Conservation (phyloP, 2,329 filamentous ascomycete species). For the Pseudogymnoascus sp. region DNA sequence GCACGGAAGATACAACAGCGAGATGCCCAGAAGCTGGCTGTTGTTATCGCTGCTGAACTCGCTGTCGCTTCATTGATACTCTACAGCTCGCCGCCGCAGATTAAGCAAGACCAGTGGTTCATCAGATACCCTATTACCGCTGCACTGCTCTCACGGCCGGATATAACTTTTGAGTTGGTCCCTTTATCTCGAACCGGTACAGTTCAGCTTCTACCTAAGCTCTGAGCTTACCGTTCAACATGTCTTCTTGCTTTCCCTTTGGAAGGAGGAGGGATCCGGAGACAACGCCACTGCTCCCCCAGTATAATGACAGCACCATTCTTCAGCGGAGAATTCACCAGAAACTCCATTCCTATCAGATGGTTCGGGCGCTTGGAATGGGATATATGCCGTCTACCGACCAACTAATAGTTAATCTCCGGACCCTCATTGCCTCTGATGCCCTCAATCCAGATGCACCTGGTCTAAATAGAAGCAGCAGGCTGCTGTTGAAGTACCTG, state of each 20-base stretch:
- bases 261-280: constrained; percentile 25
- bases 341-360: constrained; percentile 90
- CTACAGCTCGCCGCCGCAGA: background rate
- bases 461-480: constrained; percentile 70
- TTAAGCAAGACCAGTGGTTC: background rate
- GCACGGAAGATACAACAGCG: background rate
- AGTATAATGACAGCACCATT: constrained; percentile 72
- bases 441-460: constrained; percentile 67
- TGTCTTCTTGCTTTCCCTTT: constrained; percentile 28
- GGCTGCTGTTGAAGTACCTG: constrained; percentile 60
- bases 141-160: background rate
- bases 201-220: background rate
- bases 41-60: background rate
- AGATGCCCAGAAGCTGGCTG: background rate
- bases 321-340: constrained; percentile 72
- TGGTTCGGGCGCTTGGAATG: constrained; percentile 70
- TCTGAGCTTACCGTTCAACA: constrained; percentile 14
- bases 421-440: constrained; percentile 69
- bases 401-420: constrained; percentile 70
- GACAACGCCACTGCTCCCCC: constrained; percentile 64
- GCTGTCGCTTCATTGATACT: background rate
- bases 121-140: background rate
- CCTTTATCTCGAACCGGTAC: background rate
- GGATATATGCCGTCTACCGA: constrained; percentile 92
- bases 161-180: background rate